Percentiles rank a stretch among this genome's conserved stretches.
Conservation (phyloP, 345 rosid species). For the Gossypium arboreum region DNA sequence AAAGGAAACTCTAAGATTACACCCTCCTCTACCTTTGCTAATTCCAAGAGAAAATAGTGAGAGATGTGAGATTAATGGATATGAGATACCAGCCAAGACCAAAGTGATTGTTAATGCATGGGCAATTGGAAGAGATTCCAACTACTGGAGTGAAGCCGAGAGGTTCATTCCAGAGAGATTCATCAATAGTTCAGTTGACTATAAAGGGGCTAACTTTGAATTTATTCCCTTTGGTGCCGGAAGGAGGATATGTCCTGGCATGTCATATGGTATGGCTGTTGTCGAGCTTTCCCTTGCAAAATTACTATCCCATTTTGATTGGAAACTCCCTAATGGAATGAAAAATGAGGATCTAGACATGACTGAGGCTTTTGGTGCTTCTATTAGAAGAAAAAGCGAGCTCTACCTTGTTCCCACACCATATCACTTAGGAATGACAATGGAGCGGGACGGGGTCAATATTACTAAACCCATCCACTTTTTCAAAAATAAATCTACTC, state of each 20-base stretch:
- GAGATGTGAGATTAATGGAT: slow-evolving; percentile 2
- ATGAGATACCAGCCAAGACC: slow-evolving; percentile 16
- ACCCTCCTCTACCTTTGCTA: not conserved
- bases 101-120: not conserved
- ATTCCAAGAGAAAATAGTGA: not conserved
- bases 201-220: not conserved
- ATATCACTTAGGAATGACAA: no score
- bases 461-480: no score
- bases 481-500: no score
- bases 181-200: not conserved
- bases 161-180: slow-evolving; percentile 27
- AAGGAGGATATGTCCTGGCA: slow-evolving; percentile 3
- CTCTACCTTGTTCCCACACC: not conserved
- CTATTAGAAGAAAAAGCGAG: slow-evolving; percentile 23
- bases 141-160: slow-evolving; percentile 28
- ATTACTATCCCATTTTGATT: slow-evolving; percentile 32
- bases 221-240: slow-evolving; percentile 21
- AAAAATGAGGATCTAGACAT: slow-evolving; percentile 19
- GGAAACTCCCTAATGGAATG: slow-evolving; percentile 27
- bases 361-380: slow-evolving; percentile 26
- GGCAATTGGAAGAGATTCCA: slow-evolving; percentile 20
- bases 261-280: slow-evolving; percentile 19
- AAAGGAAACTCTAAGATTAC: slow-evolving; percentile 2
- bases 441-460: no score
- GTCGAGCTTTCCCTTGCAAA: slow-evolving; percentile 26